Evolutionary conservation across 345 rosid genomes (phyloP).

Genomic region (Mallotus nudiflorus): DNA sequence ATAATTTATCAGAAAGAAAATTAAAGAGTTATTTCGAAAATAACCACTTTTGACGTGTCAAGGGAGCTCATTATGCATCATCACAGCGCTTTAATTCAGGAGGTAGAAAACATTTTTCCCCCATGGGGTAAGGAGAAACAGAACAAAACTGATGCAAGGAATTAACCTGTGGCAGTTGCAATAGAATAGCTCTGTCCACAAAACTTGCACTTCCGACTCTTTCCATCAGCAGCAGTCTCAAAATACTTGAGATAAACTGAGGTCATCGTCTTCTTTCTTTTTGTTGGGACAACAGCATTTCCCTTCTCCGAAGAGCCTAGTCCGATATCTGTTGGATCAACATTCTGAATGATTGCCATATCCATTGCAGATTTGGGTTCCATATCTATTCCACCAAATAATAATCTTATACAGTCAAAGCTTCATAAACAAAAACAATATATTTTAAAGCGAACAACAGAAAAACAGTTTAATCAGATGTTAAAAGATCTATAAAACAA

Average conservation of each 20-base stretch:
- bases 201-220: slow-evolving; percentile 89
- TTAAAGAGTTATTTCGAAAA: slow-evolving; percentile 10
- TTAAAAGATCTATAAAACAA: not conserved
- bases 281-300: slow-evolving; percentile 43
- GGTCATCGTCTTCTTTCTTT: slow-evolving; percentile 98
- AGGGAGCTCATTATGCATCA: not conserved
- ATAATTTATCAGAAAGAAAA: not conserved
- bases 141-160: slow-evolving; percentile 1
- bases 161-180: slow-evolving; percentile 88
- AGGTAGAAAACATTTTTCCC: not conserved
- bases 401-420: slow-evolving; percentile 12
- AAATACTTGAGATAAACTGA: slow-evolving; percentile 88
- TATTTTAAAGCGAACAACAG: not conserved
- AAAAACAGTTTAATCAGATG: not conserved
- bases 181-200: slow-evolving; percentile 92
- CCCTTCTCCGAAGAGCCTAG: slow-evolving; percentile 75
- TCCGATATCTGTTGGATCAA: slow-evolving; percentile 66
- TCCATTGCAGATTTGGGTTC: slow-evolving; percentile 85
- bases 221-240: slow-evolving; percentile 80
- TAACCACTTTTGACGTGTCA: not conserved
- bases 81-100: not conserved
- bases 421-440: not conserved
- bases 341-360: slow-evolving; percentile 51
- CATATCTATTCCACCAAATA: slow-evolving; percentile 51
- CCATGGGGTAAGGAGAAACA: not conserved